Base-by-base conservation (phyloP, 257 asterid genomes). In the Apocynum venetum region DNA sequence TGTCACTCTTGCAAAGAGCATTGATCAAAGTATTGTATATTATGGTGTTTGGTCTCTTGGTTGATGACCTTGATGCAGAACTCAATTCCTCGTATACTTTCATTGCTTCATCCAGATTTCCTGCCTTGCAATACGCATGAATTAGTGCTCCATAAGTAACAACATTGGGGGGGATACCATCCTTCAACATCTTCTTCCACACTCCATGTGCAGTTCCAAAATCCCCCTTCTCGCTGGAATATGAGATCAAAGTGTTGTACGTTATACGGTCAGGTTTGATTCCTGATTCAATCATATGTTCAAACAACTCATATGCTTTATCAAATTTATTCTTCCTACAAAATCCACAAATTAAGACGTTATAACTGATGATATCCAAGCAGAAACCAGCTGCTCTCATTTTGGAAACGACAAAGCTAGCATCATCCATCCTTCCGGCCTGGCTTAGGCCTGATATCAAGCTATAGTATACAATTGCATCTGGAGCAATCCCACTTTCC, bases 91-190 rank as follows among this genome's bases (percentile, higher is more conserved):
- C 36, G 40, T 86, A 93, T 72, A 95, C 76, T 53, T 77, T 82
- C 97, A 91, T 86, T 5, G 60, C 71, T 49, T 64, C 46, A 4
- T 65, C 73, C 14, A 93, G 41, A 3, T 49, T 52, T 48, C 52
- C 90, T 49, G 63, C 84, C 64, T 78, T 19, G 78, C 99, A 93
- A 80, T 85, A 90, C 3, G 90, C 96, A 49, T 85, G 82, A 78
- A 95, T 91, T 80, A 93, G 11, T 43, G 99, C 88, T 38, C 97
- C 97, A 55, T 86, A 93, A n/a, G 99, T 93, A 44, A 90, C 85
- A 47, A 93, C 90, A 51, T 69, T 86, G 20, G 97, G 99, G 41
- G 79, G 76, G 31, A 88, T 71, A n/a, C 52, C 31, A 49, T 49
- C 53, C 44, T 51, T 40, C 64, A 19, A 3, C 65, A 49, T 76